phyloP scores from a whole-genome alignment of 129 eudicot genomes.

The Chrysanthemum makinoi region DNA sequence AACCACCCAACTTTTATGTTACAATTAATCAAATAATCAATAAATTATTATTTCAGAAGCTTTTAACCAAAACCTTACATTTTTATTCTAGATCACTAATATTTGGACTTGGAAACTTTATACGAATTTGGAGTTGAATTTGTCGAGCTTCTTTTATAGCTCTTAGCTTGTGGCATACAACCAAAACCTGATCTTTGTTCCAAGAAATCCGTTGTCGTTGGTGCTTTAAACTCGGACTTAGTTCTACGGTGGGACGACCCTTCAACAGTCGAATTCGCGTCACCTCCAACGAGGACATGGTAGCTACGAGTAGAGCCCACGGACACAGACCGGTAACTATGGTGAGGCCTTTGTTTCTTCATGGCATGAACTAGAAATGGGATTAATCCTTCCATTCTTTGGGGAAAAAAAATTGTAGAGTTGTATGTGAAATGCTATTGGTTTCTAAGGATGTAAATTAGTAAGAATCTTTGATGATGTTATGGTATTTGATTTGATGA shows the following conservation, averaged over 20 bases:
- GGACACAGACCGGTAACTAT: conserved; percentile 47
- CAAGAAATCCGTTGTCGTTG: conserved; percentile 12
- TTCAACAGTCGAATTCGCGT: conserved; percentile 21
- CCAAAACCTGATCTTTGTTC: conserved; percentile 33
- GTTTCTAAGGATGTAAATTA: conserved; percentile 7
- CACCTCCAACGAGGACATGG: conserved; percentile 41
- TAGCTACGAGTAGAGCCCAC: conserved; percentile 45
- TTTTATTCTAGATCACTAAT: background rate
- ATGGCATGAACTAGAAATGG: conserved; percentile 46
- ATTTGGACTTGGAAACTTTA: conserved; percentile 10
- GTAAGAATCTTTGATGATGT: conserved; percentile 12
- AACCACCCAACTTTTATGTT: no score
- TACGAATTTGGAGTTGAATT: conserved; percentile 28
- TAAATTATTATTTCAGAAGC: background rate
- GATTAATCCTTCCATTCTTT: conserved; percentile 50
- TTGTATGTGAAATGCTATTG: background rate
- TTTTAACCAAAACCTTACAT: conserved; percentile 12
- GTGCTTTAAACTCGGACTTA: conserved; percentile 35
- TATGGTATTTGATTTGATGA: conserved; percentile 8
- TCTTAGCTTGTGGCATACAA: conserved; percentile 20
- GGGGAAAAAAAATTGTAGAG: no score
- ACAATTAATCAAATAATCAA: no score
- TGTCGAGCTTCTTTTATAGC: conserved; percentile 23
- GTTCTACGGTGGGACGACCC: conserved; percentile 49
- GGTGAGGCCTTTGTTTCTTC: conserved; percentile 47